phyloP scores from a whole-genome alignment of 2,329 filamentous ascomycete species.

The Claviceps sp. region DNA sequence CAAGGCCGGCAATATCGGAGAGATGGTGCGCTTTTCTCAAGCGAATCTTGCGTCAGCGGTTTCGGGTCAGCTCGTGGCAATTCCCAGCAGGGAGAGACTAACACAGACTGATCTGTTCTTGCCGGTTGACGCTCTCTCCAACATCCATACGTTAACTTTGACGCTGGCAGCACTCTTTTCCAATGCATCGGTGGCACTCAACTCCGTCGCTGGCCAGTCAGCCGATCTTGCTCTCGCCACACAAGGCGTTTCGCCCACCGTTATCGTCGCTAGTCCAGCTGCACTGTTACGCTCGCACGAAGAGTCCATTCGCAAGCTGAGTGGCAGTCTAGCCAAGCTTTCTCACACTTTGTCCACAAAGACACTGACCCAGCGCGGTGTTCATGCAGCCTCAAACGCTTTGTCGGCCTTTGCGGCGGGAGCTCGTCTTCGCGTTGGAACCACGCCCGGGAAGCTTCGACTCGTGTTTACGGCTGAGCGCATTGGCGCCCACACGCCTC shows the following conservation, averaged over 20 bases:
- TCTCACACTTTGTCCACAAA: constrained; percentile 62
- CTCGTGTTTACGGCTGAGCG: constrained; percentile 70
- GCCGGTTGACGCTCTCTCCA: constrained; percentile 67
- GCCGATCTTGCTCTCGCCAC: constrained; percentile 62
- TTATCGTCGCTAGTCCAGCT: constrained; percentile 65
- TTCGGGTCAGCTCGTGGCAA: constrained; percentile 59
- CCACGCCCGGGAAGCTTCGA: constrained; percentile 59
- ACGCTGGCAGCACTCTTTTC: constrained; percentile 74
- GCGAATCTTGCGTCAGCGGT: constrained; percentile 78
- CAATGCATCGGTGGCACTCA: constrained; percentile 76
- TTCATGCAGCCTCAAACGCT: constrained; percentile 46
- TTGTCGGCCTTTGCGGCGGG: constrained; percentile 42
- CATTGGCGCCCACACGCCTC: constrained; percentile 45
- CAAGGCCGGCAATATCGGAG: constrained; percentile 37
- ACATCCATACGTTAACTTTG: constrained; percentile 65
- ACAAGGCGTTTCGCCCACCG: constrained; percentile 63
- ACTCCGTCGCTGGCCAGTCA: constrained; percentile 66
- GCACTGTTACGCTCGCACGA: constrained; percentile 57
- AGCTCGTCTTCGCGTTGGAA: constrained; percentile 44
- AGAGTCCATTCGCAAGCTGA: constrained; percentile 44
- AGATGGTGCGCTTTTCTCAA: constrained; percentile 73
- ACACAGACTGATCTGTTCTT: constrained; percentile 68
- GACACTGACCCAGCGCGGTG: constrained; percentile 53
- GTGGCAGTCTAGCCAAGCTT: constrained; percentile 49
- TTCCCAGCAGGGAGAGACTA: constrained; percentile 65